A percentile compares a stretch with the other conserved stretches of the same genome.
phyloP scores from a whole-genome alignment of 768 basidiomycete species.

The Macrolepiota fuliginosa region DNA sequence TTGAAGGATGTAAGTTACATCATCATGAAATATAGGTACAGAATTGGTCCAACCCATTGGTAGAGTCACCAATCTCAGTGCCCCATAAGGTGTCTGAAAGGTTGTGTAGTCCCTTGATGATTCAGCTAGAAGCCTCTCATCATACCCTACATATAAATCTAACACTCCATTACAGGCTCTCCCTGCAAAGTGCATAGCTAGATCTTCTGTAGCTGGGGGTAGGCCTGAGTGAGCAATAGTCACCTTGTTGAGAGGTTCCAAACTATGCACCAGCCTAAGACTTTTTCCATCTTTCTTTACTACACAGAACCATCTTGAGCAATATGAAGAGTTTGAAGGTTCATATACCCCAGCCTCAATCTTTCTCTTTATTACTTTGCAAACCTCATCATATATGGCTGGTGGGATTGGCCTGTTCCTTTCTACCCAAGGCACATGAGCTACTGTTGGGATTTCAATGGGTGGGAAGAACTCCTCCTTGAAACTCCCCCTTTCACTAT shows the following conservation, averaged over 20 bases:
- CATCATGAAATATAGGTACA: conserved; percentile 13
- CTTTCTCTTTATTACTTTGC: conserved; percentile 21
- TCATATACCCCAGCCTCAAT: conserved; percentile 37
- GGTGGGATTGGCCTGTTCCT: conserved; percentile 15
- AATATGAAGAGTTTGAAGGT: conserved; percentile 26
- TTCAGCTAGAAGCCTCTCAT: background rate
- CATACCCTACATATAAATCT: conserved; percentile 12
- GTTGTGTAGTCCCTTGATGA: conserved; percentile 11
- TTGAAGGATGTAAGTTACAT: conserved; percentile 23
- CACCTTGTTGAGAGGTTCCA: conserved; percentile 33
- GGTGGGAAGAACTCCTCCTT: conserved; percentile 17
- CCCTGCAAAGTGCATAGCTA: conserved; percentile 22
- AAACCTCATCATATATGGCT: conserved; percentile 13
- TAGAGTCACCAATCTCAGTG: conserved; percentile 8
- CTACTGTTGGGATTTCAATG: conserved; percentile 11
- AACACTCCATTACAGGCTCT: conserved; percentile 1
- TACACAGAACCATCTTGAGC: conserved; percentile 38
- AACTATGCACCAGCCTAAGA: conserved; percentile 29
- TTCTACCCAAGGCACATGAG: conserved; percentile 13
- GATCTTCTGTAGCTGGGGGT: conserved; percentile 25
- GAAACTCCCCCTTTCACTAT: conserved; percentile 16
- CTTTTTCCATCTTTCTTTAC: conserved; percentile 30
- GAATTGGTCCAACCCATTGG: conserved; percentile 17
- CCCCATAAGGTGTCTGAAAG: conserved; percentile 12
- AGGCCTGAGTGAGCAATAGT: conserved; percentile 28